These are phyloP conservation scores for Venturia pyrina DNA, from an alignment of 2,329 filamentous ascomycete genomes.

Conservation along the genomic window DNA sequence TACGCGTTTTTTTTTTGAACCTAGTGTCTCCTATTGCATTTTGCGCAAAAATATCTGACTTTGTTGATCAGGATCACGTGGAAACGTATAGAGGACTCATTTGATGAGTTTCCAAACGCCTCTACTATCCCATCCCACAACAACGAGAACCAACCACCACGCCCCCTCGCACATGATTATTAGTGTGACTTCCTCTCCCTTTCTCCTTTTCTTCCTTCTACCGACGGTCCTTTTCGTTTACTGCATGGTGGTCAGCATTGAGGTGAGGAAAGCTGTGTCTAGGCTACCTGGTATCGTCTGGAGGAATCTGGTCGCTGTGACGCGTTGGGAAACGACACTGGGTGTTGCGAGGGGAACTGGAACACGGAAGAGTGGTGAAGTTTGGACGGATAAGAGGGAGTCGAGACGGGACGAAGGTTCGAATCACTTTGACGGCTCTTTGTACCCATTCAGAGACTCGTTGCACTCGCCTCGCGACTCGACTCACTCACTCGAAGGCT, in stretches of 20 bases:
- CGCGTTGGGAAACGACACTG: not conserved
- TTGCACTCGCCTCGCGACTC: not conserved
- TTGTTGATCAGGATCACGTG: not conserved
- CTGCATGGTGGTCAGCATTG: constrained; percentile 28
- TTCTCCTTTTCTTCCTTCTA: constrained; percentile 20
- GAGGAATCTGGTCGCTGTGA: not conserved
- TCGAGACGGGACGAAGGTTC: no score
- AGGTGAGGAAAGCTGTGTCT: constrained; percentile 23
- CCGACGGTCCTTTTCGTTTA: constrained; percentile 19
- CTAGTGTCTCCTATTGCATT: not conserved
- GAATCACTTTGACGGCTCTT: not conserved
- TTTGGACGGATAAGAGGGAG: not conserved
- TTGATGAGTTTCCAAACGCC: not conserved
- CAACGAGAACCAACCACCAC: not conserved
- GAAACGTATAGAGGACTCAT: not conserved
- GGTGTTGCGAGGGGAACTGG: not conserved
- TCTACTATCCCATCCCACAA: not conserved
- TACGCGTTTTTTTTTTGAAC: not conserved
- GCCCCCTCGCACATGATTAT: not conserved
- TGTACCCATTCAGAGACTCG: not conserved
- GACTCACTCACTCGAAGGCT: not conserved
- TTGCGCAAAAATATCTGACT: not conserved
- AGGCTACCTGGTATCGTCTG: constrained; percentile 19
- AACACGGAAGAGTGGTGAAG: not conserved
- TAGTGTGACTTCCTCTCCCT: constrained; percentile 16